Percentiles rank a stretch among this genome's conserved stretches.
These are phyloP conservation scores for Combretum micranthum DNA, from an alignment of 345 rosid species.

Conservation along the genomic window DNA sequence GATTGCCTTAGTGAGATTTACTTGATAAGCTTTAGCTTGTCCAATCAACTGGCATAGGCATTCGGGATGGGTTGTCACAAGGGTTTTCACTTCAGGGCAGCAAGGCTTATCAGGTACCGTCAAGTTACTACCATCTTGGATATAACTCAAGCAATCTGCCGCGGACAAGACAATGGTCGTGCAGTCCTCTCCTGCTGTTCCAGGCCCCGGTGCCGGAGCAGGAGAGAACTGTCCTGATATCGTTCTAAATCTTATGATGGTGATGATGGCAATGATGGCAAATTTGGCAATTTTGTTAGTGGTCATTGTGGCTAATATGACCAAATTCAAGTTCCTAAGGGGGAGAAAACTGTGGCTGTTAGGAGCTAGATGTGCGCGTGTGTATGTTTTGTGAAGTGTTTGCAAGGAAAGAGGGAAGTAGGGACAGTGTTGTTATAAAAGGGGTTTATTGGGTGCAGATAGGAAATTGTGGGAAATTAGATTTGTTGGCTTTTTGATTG, in stretches of 20 bases:
- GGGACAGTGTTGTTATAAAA: no score
- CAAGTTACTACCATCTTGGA: constrained; percentile 15
- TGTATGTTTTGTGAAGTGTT: no score
- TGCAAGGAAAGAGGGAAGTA: no score
- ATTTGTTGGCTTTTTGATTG: no score
- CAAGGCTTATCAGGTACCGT: constrained; percentile 30
- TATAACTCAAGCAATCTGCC: constrained; percentile 38
- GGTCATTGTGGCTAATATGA: no score
- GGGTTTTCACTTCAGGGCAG: constrained; percentile 35
- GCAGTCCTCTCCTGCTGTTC: constrained; percentile 18
- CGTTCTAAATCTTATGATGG: background rate
- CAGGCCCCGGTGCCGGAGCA: constrained; percentile 4
- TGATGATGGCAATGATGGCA: background rate
- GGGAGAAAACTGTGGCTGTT: no score
- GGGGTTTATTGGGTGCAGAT: no score
- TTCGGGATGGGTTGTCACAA: constrained; percentile 18
- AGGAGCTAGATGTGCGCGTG: no score
- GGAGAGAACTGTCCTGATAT: constrained; percentile 5
- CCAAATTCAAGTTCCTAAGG: no score
- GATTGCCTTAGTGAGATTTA: constrained; percentile 39
- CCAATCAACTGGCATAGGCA: constrained; percentile 30
- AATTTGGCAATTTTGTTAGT: no score
- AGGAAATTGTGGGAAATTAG: no score
- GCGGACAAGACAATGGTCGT: constrained; percentile 3
- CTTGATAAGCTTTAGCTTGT: background rate